These are phyloP conservation scores for Pythium phragmitis DNA, from an alignment of 352 stramenopile genomes.

Conservation along the genomic window DNA sequence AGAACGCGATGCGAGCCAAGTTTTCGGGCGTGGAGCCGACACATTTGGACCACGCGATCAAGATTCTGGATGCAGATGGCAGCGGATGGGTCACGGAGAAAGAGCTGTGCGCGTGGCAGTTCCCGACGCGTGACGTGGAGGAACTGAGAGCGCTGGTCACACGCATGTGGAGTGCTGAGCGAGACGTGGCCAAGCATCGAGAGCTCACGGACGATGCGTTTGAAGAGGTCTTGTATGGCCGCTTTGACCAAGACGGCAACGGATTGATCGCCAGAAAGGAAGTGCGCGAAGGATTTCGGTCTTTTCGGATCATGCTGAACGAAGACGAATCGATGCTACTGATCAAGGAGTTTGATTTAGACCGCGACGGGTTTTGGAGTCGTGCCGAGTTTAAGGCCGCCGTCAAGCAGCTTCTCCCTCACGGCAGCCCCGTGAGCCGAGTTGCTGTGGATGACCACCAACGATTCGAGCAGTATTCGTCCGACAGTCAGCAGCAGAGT, in stretches of 20 bases:
- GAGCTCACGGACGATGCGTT: conserved; percentile 23
- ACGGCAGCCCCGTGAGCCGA: not conserved
- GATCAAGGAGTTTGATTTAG: conserved; percentile 52
- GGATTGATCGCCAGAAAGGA: conserved; percentile 55
- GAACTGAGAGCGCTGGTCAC: conserved; percentile 47
- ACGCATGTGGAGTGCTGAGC: conserved; percentile 32
- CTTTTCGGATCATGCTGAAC: conserved; percentile 41
- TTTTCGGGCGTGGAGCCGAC: conserved; percentile 21
- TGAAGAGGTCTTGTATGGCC: conserved; percentile 36
- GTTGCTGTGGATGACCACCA: not conserved
- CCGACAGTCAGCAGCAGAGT: not conserved
- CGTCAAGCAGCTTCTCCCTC: conserved; percentile 39
- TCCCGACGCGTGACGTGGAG: conserved; percentile 59
- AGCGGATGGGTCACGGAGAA: conserved; percentile 70
- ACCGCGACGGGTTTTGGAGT: conserved; percentile 55
- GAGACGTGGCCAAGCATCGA: conserved; percentile 7
- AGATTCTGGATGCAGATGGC: conserved; percentile 49
- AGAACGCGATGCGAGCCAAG: conserved; percentile 39
- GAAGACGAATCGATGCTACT: conserved; percentile 42
- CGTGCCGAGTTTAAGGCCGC: conserved; percentile 49
- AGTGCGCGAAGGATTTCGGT: conserved; percentile 43
- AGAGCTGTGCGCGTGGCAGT: conserved; percentile 52
- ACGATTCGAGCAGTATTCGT: not conserved
- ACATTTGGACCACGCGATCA: conserved; percentile 37
- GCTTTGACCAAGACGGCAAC: conserved; percentile 64